Evolutionary conservation across 768 basidiomycete species (phyloP), one percentile per base, ranked within the genome.

Genomic region (Galerina marginata): DNA sequence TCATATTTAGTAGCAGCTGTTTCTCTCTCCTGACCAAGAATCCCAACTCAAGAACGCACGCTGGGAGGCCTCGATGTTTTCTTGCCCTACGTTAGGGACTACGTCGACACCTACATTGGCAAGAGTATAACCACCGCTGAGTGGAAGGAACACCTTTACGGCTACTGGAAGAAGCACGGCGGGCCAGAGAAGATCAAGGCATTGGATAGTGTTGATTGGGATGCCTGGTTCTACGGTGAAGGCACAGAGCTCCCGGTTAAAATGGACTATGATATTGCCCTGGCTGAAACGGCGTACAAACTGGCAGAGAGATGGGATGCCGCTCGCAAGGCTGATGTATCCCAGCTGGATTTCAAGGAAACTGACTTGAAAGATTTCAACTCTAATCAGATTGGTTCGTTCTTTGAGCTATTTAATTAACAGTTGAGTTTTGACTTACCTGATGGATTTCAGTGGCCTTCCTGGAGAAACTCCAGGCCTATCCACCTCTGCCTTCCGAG

Each of bases 221-320:
- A 94, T 70, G 92, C 83, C 11, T 96, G 94, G 94, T 74, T 96
- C 37, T 85, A 90, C 63, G 94, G 94, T 38, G 88, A 91, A 71
- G 92, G 94, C 3, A 63, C 81, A 6, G 77, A 83, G 60, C 83
- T 96, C 10, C 92, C 92, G 1, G 90, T 87, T 0, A 77, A 88
- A 59, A 81, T 92, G 74, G 80, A 86, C 59, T 95, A 93, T 59
- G 93, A 96, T 62, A 78, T 81, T 33, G 81, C 87, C 1, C 80
- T 96, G 25, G 91, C 91, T 0, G 75, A 83, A 56, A 77, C 84
- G 54, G 88, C 92, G 6, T 91, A 89, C 66, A 81, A 75, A 5
- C 84, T 96, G 9, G 94, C 93, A 4, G 78, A 79, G 38, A 78
- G 82, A 52, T 96, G 94, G 94, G 83, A 93, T 66, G 73, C 76